Evolutionary conservation across 768 basidiomycete genomes (phyloP), one percentile per base, ranked within the genome.

Genomic region (Macrolepiota dolichaula): DNA sequence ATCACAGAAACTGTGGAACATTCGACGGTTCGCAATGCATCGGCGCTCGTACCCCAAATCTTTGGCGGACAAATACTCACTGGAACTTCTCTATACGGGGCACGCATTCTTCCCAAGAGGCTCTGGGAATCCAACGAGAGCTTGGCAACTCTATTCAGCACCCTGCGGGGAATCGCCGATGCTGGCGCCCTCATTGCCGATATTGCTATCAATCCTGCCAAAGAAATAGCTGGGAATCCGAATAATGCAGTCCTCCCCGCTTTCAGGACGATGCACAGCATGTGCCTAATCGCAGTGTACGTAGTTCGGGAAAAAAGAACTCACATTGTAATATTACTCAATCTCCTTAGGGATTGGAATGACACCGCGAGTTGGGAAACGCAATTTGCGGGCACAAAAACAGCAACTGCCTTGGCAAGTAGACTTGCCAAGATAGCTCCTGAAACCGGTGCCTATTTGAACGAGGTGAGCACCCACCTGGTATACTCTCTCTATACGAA

Each of bases 181-280:
- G 62, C 63, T 46, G 62, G 57, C 13, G 53, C 40, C 4, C 64
- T 54, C 19, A 50, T 29, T n/a, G 27, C 62, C n/a, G 63, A 65
- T n/a, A 64, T 64, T 36, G 66, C 64, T 19, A 51, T 67, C 13
- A 63, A 64, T 37, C 66, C 66, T 17, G 59, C 60, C 7, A 62
- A 59, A 55, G 59, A 53, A n/a, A 36, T 60, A 2, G 53, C 59
- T 3, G 59, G 59, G 4, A 35, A 60, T 35, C 64, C 64, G 12
- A 44, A 62, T 37, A 67, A 67, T 24, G 64, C 66, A 1, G 53
- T 67, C 10, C 60, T 63, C 17, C 66, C 66, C 35, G 62, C 64
- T 2, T 67, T 64, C 62, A 61, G 66, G 35, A 56, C 54, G 1
- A 54, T 62, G 19, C 62, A 67, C 24, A 54, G 64, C 27, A 51